A percentile compares a stretch with the other conserved stretches of the same genome.
Conservation (phyloP, 345 rosid species). For the Mercurialis annua region DNA sequence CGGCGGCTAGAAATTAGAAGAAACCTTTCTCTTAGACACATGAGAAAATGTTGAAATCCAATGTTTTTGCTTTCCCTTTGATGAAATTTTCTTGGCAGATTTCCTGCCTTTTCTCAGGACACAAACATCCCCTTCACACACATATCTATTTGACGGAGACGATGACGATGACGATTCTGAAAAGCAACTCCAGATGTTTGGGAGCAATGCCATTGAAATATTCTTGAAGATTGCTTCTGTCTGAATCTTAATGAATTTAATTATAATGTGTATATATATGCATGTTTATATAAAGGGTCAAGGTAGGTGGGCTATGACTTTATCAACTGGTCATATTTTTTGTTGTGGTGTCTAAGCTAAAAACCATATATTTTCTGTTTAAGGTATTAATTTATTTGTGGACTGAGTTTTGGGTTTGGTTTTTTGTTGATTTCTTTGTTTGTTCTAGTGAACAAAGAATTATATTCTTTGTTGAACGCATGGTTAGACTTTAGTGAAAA, state of each 20-base stretch:
- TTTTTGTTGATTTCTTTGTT: not conserved
- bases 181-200: conserved; percentile 5
- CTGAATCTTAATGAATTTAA: not conserved
- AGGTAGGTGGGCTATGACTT: conserved; percentile 9
- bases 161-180: not conserved
- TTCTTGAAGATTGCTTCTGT: not conserved
- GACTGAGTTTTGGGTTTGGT: not conserved
- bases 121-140: conserved; percentile 20
- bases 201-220: conserved; percentile 2
- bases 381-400: not conserved
- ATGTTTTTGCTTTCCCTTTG: not conserved
- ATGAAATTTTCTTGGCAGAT: not conserved
- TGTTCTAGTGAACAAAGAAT: not conserved
- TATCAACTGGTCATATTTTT: not conserved
- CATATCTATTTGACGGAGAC: not conserved
- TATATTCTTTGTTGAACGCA: not conserved
- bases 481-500: no score
- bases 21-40: not conserved
- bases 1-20: no score
- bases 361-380: not conserved
- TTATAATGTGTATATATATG: not conserved
- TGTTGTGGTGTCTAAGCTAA: not conserved
- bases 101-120: not conserved
- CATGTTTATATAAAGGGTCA: not conserved
- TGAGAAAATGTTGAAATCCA: not conserved